Evolutionary conservation across 768 basidiomycete genomes (phyloP), one percentile per base, ranked within the genome.

Genomic region (Podaxis rugospora): DNA sequence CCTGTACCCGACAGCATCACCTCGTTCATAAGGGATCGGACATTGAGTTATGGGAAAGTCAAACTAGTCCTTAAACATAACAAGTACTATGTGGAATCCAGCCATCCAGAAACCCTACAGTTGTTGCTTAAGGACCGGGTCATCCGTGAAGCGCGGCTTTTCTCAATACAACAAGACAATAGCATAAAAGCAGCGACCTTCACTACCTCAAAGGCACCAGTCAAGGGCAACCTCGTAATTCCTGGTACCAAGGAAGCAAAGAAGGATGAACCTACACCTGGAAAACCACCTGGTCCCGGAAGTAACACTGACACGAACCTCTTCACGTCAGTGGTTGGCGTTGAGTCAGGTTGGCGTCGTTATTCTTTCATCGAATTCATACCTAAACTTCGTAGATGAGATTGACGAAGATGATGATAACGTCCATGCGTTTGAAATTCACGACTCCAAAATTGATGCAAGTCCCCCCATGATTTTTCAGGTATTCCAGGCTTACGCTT

Each of bases 31-130:
- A 88, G 92, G 66, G 90, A 93, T 63, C 91, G 95, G 65, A 99
- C 97, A 0, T 75, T 94, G 59, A 97, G 95, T 55, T 98, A 98
- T 67, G 97, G 97, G 55, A 99, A 99, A 78, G 93, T 98, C 72
- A 96, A 98, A 70, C 86, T 99, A 51, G 97, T 99, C 5, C 78
- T 99, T 66, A 98, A 99, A 72, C 91, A 98, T 72, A 98, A 98
- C 81, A 92, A 90, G 67, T 98, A 98, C 74, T 98, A 85, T 67
- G 93, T 99, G 67, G 97, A 99, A 73, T 96, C 94, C 28, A 90
- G 87, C 65, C 93, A 97, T 68, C 95, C 95, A 1, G 95, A 98
- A 58, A 94, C 93, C 10, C 80, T 98, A 27, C 91, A 97, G 67
- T 77, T 86, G 18, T 77, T 98, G 36, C 80, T 99, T 46, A 91